Evolutionary conservation across 768 basidiomycete genomes (phyloP).

Genomic region (Leccinum subtestaceum): DNA sequence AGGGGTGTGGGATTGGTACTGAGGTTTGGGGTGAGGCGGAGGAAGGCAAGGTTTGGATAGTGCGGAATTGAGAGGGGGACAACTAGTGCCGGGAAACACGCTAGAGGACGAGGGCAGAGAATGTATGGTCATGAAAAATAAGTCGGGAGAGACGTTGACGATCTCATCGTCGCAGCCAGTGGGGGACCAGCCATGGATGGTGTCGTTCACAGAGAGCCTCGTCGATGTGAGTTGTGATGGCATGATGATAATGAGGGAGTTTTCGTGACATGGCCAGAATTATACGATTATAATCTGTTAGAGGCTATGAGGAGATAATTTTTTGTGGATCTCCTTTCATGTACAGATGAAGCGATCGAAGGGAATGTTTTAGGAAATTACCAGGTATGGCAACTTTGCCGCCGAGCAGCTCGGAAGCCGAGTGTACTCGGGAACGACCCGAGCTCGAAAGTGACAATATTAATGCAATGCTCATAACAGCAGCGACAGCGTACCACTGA

Average conservation of each 20-base stretch:
- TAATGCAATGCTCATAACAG: background rate
- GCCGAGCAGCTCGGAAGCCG: slow-evolving; percentile 5
- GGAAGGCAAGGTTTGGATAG: background rate
- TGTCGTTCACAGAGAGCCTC: slow-evolving; percentile 13
- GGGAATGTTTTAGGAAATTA: background rate
- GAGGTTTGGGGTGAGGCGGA: background rate
- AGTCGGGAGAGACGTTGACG: slow-evolving; percentile 21
- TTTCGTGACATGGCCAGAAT: background rate
- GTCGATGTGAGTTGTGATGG: background rate
- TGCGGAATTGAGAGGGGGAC: slow-evolving; percentile 16
- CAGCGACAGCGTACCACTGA: background rate
- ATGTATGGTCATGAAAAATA: slow-evolving; percentile 5
- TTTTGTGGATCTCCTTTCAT: background rate
- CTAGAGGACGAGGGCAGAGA: slow-evolving; percentile 2
- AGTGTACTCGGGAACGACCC: background rate
- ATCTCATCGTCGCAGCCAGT: slow-evolving; percentile 28
- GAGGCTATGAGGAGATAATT: background rate
- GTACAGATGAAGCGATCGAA: background rate
- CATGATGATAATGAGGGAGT: background rate
- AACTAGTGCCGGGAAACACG: slow-evolving; percentile 8
- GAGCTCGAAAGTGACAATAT: background rate
- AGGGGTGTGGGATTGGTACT: background rate
- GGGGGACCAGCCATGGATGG: slow-evolving; percentile 31
- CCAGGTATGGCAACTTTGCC: slow-evolving; percentile 8
- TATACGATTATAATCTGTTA: background rate